phyloP scores from a whole-genome alignment of 2,329 filamentous ascomycete species.

The Elsinoe ampelina region DNA sequence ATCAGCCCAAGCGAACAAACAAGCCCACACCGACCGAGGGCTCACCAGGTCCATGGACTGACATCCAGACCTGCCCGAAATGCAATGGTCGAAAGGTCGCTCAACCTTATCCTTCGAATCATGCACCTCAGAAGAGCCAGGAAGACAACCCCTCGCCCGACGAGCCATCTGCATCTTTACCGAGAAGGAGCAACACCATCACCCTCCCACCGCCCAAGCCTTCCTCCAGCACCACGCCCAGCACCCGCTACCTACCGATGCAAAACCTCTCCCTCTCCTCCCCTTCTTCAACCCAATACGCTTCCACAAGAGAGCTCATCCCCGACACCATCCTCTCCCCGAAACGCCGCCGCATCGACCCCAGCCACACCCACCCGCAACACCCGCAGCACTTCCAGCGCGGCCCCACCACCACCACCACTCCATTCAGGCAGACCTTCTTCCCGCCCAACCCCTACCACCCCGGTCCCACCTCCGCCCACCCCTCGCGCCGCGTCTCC shows the following conservation, averaged over 20 bases:
- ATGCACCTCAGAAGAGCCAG: constrained; percentile 14
- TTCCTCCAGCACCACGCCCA: constrained; percentile 24
- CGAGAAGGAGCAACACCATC: constrained; percentile 13
- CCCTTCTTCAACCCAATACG: constrained; percentile 18
- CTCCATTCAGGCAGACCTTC: neutral
- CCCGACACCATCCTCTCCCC: constrained; percentile 41
- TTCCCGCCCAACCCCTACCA: constrained; percentile 23
- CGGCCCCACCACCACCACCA: constrained; percentile 25
- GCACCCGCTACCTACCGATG: constrained; percentile 28
- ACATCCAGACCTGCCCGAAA: constrained; percentile 52
- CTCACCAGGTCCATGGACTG: constrained; percentile 21
- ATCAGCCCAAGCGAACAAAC: constrained; percentile 60
- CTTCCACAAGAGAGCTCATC: constrained; percentile 21
- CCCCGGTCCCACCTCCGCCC: constrained; percentile 26
- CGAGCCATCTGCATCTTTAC: constrained; percentile 19
- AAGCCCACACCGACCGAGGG: constrained; percentile 19
- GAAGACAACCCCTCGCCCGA: constrained; percentile 16
- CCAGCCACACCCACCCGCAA: constrained; percentile 18
- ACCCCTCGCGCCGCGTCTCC: constrained; percentile 1
- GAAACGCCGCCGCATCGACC: constrained; percentile 55
- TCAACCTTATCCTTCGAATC: constrained; percentile 27
- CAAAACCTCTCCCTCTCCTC: constrained; percentile 29
- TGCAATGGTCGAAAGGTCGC: constrained; percentile 56
- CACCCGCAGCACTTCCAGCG: constrained; percentile 9
- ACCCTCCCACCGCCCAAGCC: constrained; percentile 24